Percentiles rank a stretch among this genome's conserved stretches.
Conservation (phyloP, 2,329 filamentous ascomycete species). For the Metarhizium robertsii region DNA sequence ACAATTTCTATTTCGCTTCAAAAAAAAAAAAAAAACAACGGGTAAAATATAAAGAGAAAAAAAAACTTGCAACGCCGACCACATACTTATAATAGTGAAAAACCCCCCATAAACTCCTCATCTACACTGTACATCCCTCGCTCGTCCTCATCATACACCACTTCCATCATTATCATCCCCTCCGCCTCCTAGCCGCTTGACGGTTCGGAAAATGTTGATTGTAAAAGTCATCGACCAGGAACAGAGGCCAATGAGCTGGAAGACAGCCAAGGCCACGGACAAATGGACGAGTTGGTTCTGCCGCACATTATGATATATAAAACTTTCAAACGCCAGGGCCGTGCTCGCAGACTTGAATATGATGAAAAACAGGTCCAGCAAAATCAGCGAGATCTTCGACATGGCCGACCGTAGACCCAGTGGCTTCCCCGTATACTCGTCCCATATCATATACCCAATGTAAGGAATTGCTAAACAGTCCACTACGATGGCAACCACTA, state of each 20-base stretch:
- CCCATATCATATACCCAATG: conserved; percentile 86
- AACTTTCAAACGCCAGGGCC: conserved; percentile 76
- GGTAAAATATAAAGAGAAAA: too few relatives aligned
- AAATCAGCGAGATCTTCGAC: conserved; percentile 80
- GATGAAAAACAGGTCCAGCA: conserved; percentile 92
- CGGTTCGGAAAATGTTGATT: conserved; percentile 68
- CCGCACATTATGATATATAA: conserved; percentile 48
- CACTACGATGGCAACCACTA: conserved; percentile 80
- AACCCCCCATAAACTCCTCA: too few relatives aligned
- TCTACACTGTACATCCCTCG: neutral
- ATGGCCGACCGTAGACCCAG: conserved; percentile 75
- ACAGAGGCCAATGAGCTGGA: conserved; percentile 71
- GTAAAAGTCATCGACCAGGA: conserved; percentile 89
- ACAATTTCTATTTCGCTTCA: neutral
- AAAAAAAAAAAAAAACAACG: too few relatives aligned
- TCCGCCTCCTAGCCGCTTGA: conserved; percentile 49
- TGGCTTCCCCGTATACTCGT: conserved; percentile 93
- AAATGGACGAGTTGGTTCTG: conserved; percentile 38
- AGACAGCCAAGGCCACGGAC: conserved; percentile 61
- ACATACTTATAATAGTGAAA: too few relatives aligned
- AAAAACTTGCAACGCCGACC: too few relatives aligned
- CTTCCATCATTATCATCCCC: conserved; percentile 24
- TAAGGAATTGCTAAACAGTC: conserved; percentile 86
- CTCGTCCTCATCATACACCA: neutral
- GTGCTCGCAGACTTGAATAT: conserved; percentile 94